These are phyloP conservation scores for Scedosporium dehoogii DNA, from an alignment of 2,329 filamentous ascomycete genomes.

Conservation along the genomic window DNA sequence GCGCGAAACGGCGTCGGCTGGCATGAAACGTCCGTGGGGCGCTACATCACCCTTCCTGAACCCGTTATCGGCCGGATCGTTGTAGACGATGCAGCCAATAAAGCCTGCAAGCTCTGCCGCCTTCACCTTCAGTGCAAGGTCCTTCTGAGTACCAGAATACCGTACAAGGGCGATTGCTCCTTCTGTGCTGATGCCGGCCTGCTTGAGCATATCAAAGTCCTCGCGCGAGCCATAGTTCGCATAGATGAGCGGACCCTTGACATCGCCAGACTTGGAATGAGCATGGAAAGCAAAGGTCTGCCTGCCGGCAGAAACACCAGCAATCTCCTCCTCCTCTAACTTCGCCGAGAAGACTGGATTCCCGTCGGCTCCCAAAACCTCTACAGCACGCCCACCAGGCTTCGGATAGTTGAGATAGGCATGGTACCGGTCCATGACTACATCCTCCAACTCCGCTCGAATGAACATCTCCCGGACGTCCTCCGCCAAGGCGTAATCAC, in stretches of 20 bases:
- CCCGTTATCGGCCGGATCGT: constrained; percentile 77
- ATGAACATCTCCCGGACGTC: constrained; percentile 74
- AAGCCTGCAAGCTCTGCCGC: constrained; percentile 81
- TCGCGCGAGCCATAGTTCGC: constrained; percentile 82
- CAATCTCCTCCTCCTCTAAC: constrained; percentile 68
- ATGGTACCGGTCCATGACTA: constrained; percentile 67
- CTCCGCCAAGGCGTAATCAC: constrained; percentile 75
- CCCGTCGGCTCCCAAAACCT: constrained; percentile 63
- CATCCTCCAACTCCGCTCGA: constrained; percentile 62
- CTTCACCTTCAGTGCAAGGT: constrained; percentile 75
- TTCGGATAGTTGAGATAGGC: constrained; percentile 92
- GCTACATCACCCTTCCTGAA: constrained; percentile 63
- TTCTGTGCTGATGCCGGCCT: constrained; percentile 61
- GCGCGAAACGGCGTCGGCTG: constrained; percentile 71
- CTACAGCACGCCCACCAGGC: constrained; percentile 64
- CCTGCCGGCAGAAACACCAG: constrained; percentile 49
- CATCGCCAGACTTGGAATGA: constrained; percentile 77
- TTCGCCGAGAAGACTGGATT: constrained; percentile 65
- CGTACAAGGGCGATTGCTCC: constrained; percentile 79
- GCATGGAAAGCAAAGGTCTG: constrained; percentile 81
- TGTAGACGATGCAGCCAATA: constrained; percentile 83
- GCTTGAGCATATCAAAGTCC: constrained; percentile 66
- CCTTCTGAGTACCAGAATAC: constrained; percentile 64
- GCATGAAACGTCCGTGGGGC: constrained; percentile 71
- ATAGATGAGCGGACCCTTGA: constrained; percentile 78